These are phyloP conservation scores for Trametes cingulata DNA, from an alignment of 768 basidiomycete species.

Conservation along the genomic window DNA sequence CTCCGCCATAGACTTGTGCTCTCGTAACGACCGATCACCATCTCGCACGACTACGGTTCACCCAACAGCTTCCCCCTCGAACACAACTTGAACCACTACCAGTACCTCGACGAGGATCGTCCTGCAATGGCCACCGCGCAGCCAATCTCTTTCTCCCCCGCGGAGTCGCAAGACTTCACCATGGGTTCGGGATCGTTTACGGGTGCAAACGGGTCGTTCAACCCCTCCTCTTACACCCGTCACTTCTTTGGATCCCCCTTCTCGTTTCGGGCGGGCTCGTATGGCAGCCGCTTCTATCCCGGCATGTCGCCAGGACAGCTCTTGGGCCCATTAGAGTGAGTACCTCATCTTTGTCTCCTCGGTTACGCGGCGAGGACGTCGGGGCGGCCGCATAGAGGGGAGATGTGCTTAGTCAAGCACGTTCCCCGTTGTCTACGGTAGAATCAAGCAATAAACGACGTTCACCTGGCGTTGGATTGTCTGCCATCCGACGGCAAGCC, in stretches of 20 bases:
- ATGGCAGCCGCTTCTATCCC: constrained; percentile 61
- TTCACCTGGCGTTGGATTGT: too few species aligned
- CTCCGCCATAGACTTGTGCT: neutral
- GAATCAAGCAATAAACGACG: too few species aligned
- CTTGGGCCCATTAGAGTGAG: constrained; percentile 67
- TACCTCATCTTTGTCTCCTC: constrained; percentile 16
- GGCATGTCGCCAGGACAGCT: constrained; percentile 65
- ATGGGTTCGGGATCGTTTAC: constrained; percentile 53
- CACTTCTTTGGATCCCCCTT: constrained; percentile 68
- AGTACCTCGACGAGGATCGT: constrained; percentile 7
- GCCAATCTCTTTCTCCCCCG: constrained; percentile 43
- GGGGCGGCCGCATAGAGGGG: too few species aligned
- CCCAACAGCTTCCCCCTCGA: neutral
- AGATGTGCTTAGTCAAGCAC: neutral
- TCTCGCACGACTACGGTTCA: neutral
- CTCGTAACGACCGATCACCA: constrained; percentile 2
- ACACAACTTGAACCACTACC: neutral
- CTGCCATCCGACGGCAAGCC: too few species aligned
- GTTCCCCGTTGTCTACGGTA: neutral
- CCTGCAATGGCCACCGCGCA: constrained; percentile 41
- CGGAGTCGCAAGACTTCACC: constrained; percentile 30
- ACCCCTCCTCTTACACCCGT: constrained; percentile 65
- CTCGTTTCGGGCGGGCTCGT: constrained; percentile 70
- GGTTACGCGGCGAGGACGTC: too few species aligned
- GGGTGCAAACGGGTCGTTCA: constrained; percentile 51